Evolutionary conservation across 345 rosid genomes (phyloP).

Genomic region (Citrus medica): DNA sequence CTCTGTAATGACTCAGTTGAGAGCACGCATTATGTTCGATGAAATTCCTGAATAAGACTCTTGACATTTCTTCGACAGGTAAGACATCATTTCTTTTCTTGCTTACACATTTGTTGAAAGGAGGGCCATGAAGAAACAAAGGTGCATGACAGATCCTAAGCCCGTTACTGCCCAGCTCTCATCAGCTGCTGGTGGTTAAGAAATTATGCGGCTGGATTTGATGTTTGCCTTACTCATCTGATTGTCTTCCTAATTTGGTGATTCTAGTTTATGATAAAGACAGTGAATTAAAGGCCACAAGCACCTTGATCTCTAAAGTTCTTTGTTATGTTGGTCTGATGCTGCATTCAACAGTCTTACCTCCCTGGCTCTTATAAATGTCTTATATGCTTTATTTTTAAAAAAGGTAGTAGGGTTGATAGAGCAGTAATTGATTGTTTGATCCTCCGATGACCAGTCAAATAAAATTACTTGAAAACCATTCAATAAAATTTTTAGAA

Average conservation of each 20-base stretch:
- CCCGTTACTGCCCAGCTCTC: conserved; percentile 43
- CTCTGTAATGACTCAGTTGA: background rate
- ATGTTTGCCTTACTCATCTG: conserved; percentile 78
- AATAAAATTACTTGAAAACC: too few relatives aligned
- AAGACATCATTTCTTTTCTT: background rate
- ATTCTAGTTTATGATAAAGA: too few relatives aligned
- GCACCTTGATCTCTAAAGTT: too few relatives aligned
- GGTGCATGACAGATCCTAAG: conserved; percentile 32
- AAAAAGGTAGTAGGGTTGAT: rapidly evolving
- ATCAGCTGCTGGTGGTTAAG: conserved; percentile 36
- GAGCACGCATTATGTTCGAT: background rate
- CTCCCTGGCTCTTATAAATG: too few relatives aligned
- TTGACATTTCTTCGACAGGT: background rate
- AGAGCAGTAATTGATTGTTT: too few relatives aligned
- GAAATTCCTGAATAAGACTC: background rate
- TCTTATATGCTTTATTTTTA: too few relatives aligned
- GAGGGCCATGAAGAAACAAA: conserved; percentile 48
- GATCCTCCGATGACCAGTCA: too few relatives aligned
- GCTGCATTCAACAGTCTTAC: too few relatives aligned
- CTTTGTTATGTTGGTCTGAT: too few relatives aligned
- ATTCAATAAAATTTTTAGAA: too few relatives aligned
- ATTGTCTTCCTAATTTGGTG: conserved; percentile 23
- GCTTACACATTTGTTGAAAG: background rate
- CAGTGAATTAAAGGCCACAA: too few relatives aligned
- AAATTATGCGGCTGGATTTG: conserved; percentile 11